These are phyloP conservation scores for Flaveria ramosissima DNA, from an alignment of 129 eudicot species.

Conservation along the genomic window DNA sequence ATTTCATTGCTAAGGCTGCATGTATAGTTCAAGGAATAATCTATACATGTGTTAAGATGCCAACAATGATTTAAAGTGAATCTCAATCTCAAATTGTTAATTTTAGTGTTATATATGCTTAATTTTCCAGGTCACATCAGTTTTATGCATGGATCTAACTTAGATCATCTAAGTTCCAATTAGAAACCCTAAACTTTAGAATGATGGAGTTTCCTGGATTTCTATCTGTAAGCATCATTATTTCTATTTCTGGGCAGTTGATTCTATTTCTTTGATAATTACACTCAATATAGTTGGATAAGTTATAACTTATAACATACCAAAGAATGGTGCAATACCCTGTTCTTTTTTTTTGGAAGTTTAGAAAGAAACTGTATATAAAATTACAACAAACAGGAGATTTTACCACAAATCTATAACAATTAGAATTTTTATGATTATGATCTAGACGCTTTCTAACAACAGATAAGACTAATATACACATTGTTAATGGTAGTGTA, in stretches of 20 bases:
- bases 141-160: too few species aligned
- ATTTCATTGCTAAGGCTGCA: too few species aligned
- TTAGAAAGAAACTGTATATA: background rate
- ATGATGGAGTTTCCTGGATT: background rate
- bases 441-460: background rate
- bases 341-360: background rate
- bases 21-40: too few species aligned
- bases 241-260: background rate
- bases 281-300: background rate
- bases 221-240: background rate
- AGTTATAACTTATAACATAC: background rate
- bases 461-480: background rate
- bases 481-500: background rate
- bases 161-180: background rate
- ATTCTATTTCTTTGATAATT: background rate
- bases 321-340: background rate
- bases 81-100: too few species aligned
- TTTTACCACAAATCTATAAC: background rate
- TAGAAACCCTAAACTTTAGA: background rate
- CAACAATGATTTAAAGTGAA: too few species aligned
- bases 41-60: too few species aligned
- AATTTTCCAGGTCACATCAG: too few species aligned
- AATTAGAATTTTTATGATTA: constrained; percentile 1
- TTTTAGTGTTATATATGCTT: too few species aligned
- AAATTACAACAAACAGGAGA: background rate